phyloP scores from a whole-genome alignment of 805 yeast species.

The Blastobotrys robertii region DNA sequence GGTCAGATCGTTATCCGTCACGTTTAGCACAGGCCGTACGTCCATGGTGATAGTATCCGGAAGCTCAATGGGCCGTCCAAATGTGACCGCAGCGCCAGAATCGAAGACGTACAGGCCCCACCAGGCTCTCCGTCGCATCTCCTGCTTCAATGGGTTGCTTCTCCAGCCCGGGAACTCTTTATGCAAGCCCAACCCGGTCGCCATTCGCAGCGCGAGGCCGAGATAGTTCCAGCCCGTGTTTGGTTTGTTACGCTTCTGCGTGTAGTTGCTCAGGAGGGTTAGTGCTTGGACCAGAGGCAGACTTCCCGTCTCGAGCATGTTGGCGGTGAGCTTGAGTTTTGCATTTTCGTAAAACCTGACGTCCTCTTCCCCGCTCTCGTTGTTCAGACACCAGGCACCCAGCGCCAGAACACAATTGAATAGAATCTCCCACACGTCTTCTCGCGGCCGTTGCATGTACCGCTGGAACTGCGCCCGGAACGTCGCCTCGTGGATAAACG shows the following conservation, averaged over 20 bases:
- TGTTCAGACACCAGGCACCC: conserved; percentile 61
- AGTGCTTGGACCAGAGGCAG: conserved; percentile 44
- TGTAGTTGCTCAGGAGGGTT: conserved; percentile 47
- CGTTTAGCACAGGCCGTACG: conserved; percentile 40
- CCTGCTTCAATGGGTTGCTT: conserved; percentile 36
- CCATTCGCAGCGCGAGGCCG: conserved; percentile 59
- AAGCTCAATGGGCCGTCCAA: conserved; percentile 53
- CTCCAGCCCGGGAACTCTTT: conserved; percentile 40
- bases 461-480: conserved; percentile 40
- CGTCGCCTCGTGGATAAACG: conserved; percentile 47
- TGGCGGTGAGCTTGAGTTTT: conserved; percentile 34
- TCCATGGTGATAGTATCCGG: conserved; percentile 40
- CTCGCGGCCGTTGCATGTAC: conserved; percentile 33
- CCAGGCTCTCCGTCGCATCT: conserved; percentile 54
- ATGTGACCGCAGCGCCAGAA: conserved; percentile 52
- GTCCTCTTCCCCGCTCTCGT: conserved; percentile 43
- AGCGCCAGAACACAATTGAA: conserved; percentile 50
- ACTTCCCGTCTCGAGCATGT: conserved; percentile 52
- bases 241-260: conserved; percentile 55
- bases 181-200: conserved; percentile 53
- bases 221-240: conserved; percentile 61
- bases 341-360: conserved; percentile 48
- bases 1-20: conserved; percentile 36
- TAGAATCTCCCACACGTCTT: conserved; percentile 43
- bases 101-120: conserved; percentile 60